These are phyloP conservation scores for Cucumis cinereus DNA, from an alignment of 306 rosid genomes.

Conservation along the genomic window DNA sequence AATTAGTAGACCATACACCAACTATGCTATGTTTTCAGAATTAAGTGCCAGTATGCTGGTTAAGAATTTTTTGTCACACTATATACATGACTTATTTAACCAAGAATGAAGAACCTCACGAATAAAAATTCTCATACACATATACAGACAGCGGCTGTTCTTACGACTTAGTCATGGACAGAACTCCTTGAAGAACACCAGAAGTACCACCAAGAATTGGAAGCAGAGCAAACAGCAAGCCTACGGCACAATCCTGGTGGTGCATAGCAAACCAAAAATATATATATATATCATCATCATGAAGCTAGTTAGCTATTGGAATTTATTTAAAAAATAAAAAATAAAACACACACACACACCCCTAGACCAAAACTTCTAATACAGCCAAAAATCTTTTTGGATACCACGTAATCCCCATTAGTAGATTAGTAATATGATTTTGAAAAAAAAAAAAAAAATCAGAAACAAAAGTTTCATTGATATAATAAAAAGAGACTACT, in stretches of 20 bases:
- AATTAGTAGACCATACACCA: background rate
- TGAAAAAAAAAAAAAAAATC: too few species aligned
- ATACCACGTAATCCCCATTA: background rate
- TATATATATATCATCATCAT: background rate
- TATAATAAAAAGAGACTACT: too few species aligned
- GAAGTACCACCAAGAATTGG: slow-evolving; percentile 92
- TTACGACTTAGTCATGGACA: slow-evolving; percentile 89
- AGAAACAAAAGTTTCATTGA: too few species aligned
- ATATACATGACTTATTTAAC: background rate
- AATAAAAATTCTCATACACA: slow-evolving; percentile 2
- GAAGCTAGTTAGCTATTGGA: background rate
- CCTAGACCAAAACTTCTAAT: background rate
- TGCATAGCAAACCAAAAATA: slow-evolving; percentile 7
- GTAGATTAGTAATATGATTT: background rate
- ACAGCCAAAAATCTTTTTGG: background rate
- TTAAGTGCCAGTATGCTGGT: background rate
- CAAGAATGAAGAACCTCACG: background rate
- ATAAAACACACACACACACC: background rate
- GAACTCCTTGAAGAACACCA: slow-evolving; percentile 85
- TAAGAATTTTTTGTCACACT: background rate
- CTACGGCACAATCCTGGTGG: slow-evolving; percentile 89
- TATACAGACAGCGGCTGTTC: slow-evolving; percentile 18
- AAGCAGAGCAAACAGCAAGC: slow-evolving; percentile 91
- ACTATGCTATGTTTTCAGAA: background rate
- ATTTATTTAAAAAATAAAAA: background rate